These are phyloP conservation scores for Eucalyptus camaldulensis DNA, from an alignment of 345 rosid genomes.

Conservation along the genomic window DNA sequence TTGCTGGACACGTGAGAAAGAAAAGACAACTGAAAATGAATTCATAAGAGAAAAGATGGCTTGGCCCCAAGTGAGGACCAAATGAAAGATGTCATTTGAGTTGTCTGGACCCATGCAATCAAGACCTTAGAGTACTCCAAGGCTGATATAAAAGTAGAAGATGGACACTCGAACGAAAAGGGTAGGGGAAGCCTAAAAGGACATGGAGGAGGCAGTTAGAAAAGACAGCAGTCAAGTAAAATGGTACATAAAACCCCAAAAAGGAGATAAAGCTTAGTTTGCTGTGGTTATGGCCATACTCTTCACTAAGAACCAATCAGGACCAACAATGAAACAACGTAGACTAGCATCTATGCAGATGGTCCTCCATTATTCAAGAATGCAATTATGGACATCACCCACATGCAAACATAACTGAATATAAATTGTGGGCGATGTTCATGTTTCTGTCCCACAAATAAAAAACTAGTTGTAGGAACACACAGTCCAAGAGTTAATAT, in stretches of 20 bases:
- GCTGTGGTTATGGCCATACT: background rate
- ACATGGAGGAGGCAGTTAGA: background rate
- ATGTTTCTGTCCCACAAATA: background rate
- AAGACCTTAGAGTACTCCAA: background rate
- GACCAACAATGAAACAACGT: background rate
- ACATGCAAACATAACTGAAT: background rate
- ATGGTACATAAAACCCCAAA: background rate
- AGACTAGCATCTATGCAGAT: background rate
- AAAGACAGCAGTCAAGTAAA: background rate
- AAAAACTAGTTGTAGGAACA: background rate
- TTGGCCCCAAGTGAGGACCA: background rate
- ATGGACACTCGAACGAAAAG: background rate
- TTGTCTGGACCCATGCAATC: background rate
- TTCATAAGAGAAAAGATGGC: background rate
- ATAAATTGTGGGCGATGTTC: background rate
- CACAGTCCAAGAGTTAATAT: background rate
- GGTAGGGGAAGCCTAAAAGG: background rate
- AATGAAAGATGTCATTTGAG: background rate
- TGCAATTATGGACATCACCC: background rate
- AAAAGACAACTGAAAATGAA: background rate
- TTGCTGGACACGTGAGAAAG: background rate
- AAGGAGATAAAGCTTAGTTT: background rate
- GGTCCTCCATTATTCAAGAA: background rate
- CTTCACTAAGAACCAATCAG: background rate
- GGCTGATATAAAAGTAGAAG: background rate